Evolutionary conservation across 805 yeast species (phyloP).

Genomic region (Candida tammaniensis): DNA sequence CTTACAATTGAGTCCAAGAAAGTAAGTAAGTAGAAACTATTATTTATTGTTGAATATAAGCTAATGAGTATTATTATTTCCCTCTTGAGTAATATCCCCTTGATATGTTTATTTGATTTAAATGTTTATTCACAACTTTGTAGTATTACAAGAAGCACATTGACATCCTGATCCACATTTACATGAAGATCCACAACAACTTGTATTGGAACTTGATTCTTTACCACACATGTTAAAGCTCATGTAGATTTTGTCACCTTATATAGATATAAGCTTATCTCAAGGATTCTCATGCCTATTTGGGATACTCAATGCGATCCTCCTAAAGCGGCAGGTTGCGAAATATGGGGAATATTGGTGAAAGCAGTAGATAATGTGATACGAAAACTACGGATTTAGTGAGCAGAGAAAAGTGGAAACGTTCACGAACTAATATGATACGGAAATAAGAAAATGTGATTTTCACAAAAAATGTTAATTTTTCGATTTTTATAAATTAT

Average conservation of each 20-base stretch:
- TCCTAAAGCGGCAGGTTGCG: too few species aligned
- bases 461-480: too few species aligned
- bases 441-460: too few species aligned
- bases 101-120: too few species aligned
- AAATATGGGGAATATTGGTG: too few species aligned
- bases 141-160: slow-evolving; percentile 42
- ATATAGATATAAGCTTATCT: background rate
- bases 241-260: background rate
- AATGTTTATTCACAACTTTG: slow-evolving; percentile 27
- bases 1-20: slow-evolving; percentile 49
- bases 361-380: background rate
- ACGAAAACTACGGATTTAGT: background rate
- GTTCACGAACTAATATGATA: too few species aligned
- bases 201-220: slow-evolving; percentile 4
- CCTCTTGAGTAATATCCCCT: too few species aligned
- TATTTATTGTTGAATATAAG: background rate
- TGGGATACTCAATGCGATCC: background rate
- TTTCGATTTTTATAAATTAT: too few species aligned
- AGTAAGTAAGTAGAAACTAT: slow-evolving; percentile 20
- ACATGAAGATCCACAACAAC: slow-evolving; percentile 38
- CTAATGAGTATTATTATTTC: too few species aligned
- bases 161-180: slow-evolving; percentile 41
- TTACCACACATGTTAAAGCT: slow-evolving; percentile 18
- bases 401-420: slow-evolving; percentile 1
- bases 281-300: slow-evolving; percentile 2